Evolutionary conservation across 495 filamentous ascomycete species (phyloP).

Genomic region (Talaromyces wortmannii): DNA sequence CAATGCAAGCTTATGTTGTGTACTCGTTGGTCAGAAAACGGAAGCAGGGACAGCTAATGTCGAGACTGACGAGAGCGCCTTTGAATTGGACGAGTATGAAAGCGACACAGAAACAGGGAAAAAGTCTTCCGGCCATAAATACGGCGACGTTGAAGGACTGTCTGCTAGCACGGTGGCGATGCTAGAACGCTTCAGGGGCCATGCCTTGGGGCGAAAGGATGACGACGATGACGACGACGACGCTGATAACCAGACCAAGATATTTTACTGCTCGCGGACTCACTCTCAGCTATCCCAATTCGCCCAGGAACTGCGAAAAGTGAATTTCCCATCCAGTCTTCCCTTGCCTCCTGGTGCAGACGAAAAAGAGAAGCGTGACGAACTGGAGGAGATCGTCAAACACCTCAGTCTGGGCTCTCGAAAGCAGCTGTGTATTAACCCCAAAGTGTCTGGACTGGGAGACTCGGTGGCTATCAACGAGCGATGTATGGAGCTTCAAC

Average conservation of each 20-base stretch:
- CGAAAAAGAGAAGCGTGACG: slow-evolving; percentile 15
- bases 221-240: slow-evolving; percentile 32
- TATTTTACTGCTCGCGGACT: slow-evolving; percentile 91
- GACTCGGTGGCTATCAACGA: slow-evolving; percentile 87
- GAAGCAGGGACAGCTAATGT: background rate
- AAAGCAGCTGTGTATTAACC: slow-evolving; percentile 91
- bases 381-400: slow-evolving; percentile 61
- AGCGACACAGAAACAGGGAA: slow-evolving; percentile 49
- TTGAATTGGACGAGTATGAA: slow-evolving; percentile 72
- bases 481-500: slow-evolving; percentile 85
- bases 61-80: slow-evolving; percentile 56
- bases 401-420: slow-evolving; percentile 85
- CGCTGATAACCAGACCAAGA: slow-evolving; percentile 57
- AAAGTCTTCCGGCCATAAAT: slow-evolving; percentile 9
- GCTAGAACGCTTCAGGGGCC: slow-evolving; percentile 29
- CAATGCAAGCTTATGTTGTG: background rate
- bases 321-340: slow-evolving; percentile 62
- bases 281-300: slow-evolving; percentile 95
- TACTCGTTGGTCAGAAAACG: background rate
- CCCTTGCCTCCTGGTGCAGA: slow-evolving; percentile 17
- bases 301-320: slow-evolving; percentile 80
- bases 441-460: slow-evolving; percentile 62
- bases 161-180: slow-evolving; percentile 37
- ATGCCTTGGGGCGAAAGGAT: slow-evolving; percentile 32
- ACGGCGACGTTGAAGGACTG: slow-evolving; percentile 22